Conservation (phyloP, 495 filamentous ascomycete genomes). For the Hypoxylon lenormandii region DNA sequence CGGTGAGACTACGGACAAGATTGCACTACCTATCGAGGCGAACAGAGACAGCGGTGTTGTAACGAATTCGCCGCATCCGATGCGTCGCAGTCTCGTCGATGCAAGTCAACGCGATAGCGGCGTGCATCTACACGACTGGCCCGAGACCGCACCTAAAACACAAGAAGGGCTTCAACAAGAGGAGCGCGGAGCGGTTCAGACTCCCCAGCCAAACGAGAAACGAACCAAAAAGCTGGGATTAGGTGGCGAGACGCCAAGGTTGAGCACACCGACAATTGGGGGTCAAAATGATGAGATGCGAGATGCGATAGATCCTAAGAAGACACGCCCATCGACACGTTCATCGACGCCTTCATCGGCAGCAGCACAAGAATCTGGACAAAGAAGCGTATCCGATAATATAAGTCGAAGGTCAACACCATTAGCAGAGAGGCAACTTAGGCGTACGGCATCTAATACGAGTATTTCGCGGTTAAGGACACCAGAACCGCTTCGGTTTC, state of each 20-base stretch:
- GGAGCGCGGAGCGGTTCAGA: constrained; percentile 25
- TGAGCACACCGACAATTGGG: constrained; percentile 36
- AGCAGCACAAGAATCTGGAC: constrained; percentile 9
- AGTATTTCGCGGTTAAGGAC: constrained; percentile 67
- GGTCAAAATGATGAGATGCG: constrained; percentile 24
- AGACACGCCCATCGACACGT: constrained; percentile 24
- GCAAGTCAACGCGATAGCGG: constrained; percentile 64
- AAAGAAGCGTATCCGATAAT: constrained; percentile 55
- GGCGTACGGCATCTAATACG: constrained; percentile 60
- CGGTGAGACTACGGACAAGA: constrained; percentile 10
- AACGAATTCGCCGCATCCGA: constrained; percentile 57
- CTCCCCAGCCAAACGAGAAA: constrained; percentile 39
- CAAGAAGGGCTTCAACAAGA: constrained; percentile 20
- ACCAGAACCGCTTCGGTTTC: constrained; percentile 65
- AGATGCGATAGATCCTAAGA: constrained; percentile 31
- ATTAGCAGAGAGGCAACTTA: constrained; percentile 53
- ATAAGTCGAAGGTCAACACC: constrained; percentile 46
- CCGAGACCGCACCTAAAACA: constrained; percentile 34
- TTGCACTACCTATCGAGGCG: constrained; percentile 40
- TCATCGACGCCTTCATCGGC: too few species aligned
- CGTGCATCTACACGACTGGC: constrained; percentile 61
- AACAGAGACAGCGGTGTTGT: constrained; percentile 65
- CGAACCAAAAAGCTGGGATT: constrained; percentile 42
- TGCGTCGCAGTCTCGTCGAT: constrained; percentile 46
- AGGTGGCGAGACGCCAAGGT: constrained; percentile 43